Evolutionary conservation across 305 asterid genomes (phyloP).

Genomic region (Coffea humblotiana): DNA sequence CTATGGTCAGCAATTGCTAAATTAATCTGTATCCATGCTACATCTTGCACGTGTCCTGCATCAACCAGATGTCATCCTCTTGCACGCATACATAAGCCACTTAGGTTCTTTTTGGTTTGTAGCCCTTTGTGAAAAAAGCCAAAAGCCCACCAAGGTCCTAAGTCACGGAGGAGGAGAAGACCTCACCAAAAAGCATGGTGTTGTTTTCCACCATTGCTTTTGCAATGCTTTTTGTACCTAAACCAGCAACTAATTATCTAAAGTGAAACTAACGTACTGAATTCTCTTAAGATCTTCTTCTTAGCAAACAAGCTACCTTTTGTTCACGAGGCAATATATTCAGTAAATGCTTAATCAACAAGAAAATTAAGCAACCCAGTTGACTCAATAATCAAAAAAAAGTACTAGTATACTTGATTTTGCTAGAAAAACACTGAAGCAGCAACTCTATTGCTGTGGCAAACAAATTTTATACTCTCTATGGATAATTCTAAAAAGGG

Average conservation of each 20-base stretch:
- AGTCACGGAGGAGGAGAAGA: background rate
- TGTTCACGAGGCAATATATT: background rate
- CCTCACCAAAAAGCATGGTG: background rate
- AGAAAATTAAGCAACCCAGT: background rate
- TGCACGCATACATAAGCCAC: no score
- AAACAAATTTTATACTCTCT: background rate
- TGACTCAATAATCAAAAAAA: background rate
- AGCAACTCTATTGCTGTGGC: background rate
- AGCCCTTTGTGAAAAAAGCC: background rate
- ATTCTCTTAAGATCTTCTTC: background rate
- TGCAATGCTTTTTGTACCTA: background rate
- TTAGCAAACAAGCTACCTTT: background rate
- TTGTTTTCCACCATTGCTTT: background rate
- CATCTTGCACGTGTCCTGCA: no score
- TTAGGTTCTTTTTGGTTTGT: no score
- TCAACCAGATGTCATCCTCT: no score
- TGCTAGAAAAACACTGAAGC: background rate
- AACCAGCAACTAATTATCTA: background rate
- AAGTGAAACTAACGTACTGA: background rate
- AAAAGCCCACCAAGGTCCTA: background rate
- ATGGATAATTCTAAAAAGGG: background rate
- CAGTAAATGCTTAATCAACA: background rate
- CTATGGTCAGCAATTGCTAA: no score
- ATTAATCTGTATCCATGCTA: no score
- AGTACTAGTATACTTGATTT: background rate